These are phyloP conservation scores for Alternaria infectoria DNA, from an alignment of 2,329 filamentous ascomycete genomes.

Conservation along the genomic window DNA sequence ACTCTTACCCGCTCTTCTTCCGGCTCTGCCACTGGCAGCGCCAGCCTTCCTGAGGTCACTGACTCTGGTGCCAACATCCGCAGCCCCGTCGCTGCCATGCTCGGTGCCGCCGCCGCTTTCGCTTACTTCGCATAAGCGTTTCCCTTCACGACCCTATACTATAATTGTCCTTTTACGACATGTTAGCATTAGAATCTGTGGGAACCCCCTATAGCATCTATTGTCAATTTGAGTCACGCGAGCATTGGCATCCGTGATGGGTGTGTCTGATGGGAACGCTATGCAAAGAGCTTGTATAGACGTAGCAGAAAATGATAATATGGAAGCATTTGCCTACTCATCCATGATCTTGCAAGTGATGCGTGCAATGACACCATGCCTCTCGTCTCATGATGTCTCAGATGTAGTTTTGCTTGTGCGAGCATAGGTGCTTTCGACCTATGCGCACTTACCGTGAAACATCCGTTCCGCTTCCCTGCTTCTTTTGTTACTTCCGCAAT, in stretches of 20 bases:
- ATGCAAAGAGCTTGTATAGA: slow-evolving; percentile 35
- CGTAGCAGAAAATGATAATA: slow-evolving; percentile 23
- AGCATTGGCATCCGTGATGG: slow-evolving; percentile 5
- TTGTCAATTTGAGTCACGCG: slow-evolving; percentile 21
- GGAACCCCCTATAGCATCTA: slow-evolving; percentile 11
- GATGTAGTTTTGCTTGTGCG: background rate
- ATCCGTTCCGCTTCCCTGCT: background rate
- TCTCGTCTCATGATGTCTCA: background rate
- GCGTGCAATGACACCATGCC: background rate
- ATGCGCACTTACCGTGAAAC: background rate
- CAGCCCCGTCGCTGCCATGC: slow-evolving; percentile 49
- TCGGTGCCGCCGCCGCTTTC: slow-evolving; percentile 51
- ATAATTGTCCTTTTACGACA: slow-evolving; percentile 19
- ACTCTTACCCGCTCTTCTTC: slow-evolving; percentile 29
- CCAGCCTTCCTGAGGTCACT: slow-evolving; percentile 17
- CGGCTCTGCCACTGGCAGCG: slow-evolving; percentile 20
- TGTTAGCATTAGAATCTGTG: slow-evolving; percentile 27
- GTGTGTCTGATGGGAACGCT: slow-evolving; percentile 11
- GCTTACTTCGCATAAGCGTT: slow-evolving; percentile 48
- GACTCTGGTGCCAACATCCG: slow-evolving; percentile 36
- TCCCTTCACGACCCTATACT: background rate
- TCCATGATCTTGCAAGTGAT: background rate
- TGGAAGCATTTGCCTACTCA: background rate
- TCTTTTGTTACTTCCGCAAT: background rate
- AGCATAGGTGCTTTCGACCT: background rate